A percentile compares a stretch with the other conserved stretches of the same genome.
Evolutionary conservation across 768 basidiomycete species (phyloP).

Genomic region (Lactarius hatsudake): DNA sequence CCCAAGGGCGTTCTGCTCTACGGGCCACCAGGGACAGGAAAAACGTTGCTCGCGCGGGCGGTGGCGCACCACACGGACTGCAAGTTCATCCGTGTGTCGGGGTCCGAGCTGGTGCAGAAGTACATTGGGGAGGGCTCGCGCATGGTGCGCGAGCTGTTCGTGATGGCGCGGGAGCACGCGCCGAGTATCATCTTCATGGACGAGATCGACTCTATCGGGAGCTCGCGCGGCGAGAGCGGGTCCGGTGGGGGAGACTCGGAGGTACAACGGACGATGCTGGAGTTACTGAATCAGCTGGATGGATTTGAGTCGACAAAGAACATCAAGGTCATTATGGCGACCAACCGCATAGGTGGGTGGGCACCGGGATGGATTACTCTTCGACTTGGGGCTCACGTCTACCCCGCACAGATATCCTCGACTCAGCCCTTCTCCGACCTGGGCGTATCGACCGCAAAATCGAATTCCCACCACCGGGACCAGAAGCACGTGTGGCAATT

Average conservation of each 20-base stretch:
- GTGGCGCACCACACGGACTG: constrained; percentile 98
- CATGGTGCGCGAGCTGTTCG: constrained; percentile 97
- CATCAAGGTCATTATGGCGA: constrained; percentile 93
- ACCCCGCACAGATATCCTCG: constrained; percentile 71
- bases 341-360: constrained; percentile 85
- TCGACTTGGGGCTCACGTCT: background rate
- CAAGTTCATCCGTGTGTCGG: constrained; percentile 94
- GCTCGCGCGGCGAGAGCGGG: constrained; percentile 79
- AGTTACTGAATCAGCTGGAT: constrained; percentile 63
- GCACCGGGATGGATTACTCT: background rate
- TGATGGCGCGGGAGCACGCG: constrained; percentile 97
- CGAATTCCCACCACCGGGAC: constrained; percentile 97
- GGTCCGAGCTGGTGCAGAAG: constrained; percentile 94
- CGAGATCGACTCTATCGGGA: constrained; percentile 97
- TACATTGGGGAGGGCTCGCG: constrained; percentile 96
- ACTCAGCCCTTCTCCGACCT: constrained; percentile 87
- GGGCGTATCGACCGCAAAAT: constrained; percentile 98
- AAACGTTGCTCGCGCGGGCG: constrained; percentile 91
- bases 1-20: constrained; percentile 96
- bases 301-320: constrained; percentile 74
- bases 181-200: constrained; percentile 99
- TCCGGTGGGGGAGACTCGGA: constrained; percentile 62
- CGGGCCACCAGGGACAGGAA: constrained; percentile 95
- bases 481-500: constrained; percentile 96
- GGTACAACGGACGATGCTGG: constrained; percentile 66